Conservation (phyloP, 805 yeast genomes). For the Spencermartinsiella europaea region DNA sequence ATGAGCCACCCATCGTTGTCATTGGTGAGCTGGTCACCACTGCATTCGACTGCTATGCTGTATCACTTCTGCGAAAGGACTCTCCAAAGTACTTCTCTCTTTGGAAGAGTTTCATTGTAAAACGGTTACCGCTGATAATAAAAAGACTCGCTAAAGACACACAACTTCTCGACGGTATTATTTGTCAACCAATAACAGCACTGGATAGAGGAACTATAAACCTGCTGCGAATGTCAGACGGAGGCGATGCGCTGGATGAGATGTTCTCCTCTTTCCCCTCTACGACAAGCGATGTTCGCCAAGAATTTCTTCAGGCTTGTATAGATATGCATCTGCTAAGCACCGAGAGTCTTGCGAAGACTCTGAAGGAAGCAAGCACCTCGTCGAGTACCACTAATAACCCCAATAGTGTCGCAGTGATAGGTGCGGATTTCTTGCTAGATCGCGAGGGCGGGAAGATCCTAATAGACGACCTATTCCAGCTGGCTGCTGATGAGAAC, state of each 20-base stretch:
- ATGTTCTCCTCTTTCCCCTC: conserved; percentile 49
- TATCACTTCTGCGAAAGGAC: conserved; percentile 35
- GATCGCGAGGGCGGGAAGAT: conserved; percentile 20
- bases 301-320: conserved; percentile 46
- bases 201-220: conserved; percentile 36
- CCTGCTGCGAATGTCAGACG: conserved; percentile 35
- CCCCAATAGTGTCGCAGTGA: conserved; percentile 1
- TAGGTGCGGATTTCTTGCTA: conserved; percentile 17
- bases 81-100: conserved; percentile 34
- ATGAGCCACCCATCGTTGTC: conserved; percentile 13
- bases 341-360: conserved; percentile 28
- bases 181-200: conserved; percentile 27
- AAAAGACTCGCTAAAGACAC: conserved; percentile 29
- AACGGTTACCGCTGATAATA: conserved; percentile 44
- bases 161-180: conserved; percentile 21
- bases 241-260: conserved; percentile 40
- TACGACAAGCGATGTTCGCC: conserved; percentile 43
- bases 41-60: conserved; percentile 41
- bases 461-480: conserved; percentile 30
- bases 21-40: conserved; percentile 31
- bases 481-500: conserved; percentile 29
- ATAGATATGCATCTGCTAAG: conserved; percentile 39
- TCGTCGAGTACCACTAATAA: neutral
- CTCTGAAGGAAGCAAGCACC: conserved; percentile 23
- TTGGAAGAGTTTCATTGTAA: conserved; percentile 44